These are phyloP conservation scores for Ceratopteris richardii DNA, from an alignment of 75 land plant species.

Conservation along the genomic window DNA sequence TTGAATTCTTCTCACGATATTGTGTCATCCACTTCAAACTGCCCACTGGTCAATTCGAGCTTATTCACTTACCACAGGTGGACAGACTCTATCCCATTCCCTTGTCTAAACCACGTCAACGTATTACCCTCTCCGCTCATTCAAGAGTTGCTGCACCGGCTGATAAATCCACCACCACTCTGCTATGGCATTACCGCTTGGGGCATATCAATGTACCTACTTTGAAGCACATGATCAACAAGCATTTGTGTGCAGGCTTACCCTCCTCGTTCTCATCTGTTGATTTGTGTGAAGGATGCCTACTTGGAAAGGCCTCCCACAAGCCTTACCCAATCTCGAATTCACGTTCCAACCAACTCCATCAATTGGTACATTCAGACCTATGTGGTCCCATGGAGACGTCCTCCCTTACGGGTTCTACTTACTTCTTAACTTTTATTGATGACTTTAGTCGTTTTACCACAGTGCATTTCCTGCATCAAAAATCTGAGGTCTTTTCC, in stretches of 20 bases:
- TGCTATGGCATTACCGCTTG: background rate
- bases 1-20: background rate
- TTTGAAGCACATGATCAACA: background rate
- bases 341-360: slow-evolving; percentile 9
- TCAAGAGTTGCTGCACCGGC: background rate
- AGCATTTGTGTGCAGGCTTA: background rate
- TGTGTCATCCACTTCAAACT: background rate
- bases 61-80: no score
- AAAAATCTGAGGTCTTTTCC: no score
- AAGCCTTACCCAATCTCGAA: background rate
- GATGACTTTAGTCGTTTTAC: background rate
- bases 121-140: background rate
- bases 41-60: background rate
- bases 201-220: background rate
- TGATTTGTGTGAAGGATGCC: background rate
- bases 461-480: background rate
- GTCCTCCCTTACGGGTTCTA: background rate
- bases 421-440: slow-evolving; percentile 5
- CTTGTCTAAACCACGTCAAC: background rate
- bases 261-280: background rate
- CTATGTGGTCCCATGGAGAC: no score
- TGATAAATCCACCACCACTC: background rate
- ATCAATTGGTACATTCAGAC: no score
- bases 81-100: background rate
- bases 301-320: no score